Conservation (phyloP, 2,329 filamentous ascomycete species). For the Cladosporium sp. region DNA sequence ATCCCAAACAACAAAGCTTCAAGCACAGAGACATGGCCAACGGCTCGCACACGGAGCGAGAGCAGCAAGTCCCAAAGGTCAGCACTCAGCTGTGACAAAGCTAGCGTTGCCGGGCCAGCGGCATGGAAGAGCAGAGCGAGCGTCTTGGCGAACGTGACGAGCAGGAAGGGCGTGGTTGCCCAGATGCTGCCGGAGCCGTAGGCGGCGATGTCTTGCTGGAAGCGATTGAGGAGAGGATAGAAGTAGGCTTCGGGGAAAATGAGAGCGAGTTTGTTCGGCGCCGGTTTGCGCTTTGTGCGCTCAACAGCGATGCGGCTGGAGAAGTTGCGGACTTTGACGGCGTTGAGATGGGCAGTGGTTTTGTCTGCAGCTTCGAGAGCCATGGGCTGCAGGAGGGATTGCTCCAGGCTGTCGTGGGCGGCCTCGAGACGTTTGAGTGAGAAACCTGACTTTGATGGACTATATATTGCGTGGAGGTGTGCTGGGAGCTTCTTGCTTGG, state of each 20-base stretch:
- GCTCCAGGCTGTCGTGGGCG: constrained; percentile 64
- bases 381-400: constrained; percentile 72
- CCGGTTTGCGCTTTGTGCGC: constrained; percentile 54
- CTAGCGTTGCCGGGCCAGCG: constrained; percentile 71
- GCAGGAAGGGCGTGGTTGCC: constrained; percentile 68
- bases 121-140: constrained; percentile 78
- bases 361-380: constrained; percentile 78
- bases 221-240: constrained; percentile 77
- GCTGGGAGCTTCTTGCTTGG: constrained; percentile 76
- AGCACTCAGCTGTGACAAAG: constrained; percentile 72
- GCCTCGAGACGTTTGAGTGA: constrained; percentile 58
- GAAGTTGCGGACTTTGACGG: constrained; percentile 86
- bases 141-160: constrained; percentile 80
- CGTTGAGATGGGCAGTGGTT: constrained; percentile 67
- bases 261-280: constrained; percentile 73
- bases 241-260: constrained; percentile 76
- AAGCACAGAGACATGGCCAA: constrained; percentile 54
- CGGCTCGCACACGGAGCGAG: constrained; percentile 53
- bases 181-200: constrained; percentile 48
- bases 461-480: constrained; percentile 69
- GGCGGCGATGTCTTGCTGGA: constrained; percentile 31
- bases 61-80: constrained; percentile 84
- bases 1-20: constrained; percentile 75
- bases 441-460: constrained; percentile 14
- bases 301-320: constrained; percentile 66